Base-by-base conservation (phyloP, 208 protist species). In the Crithidia sp. region DNA sequence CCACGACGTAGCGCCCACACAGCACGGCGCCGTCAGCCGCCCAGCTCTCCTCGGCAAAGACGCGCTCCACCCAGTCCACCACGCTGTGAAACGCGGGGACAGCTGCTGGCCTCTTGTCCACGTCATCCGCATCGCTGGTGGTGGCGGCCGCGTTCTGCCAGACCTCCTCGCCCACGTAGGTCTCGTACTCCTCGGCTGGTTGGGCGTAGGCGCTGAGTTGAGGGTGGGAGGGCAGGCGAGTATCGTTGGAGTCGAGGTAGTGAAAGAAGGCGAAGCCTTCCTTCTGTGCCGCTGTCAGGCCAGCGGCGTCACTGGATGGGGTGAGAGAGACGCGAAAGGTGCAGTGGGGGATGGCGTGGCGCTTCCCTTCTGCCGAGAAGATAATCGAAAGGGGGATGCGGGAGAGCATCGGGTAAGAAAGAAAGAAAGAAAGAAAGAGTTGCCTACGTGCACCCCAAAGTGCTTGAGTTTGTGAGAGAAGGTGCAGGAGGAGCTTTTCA, bases 201-300 rank as follows among this genome's bases (percentile, higher is more conserved):
- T 82, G 71, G 4, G 74, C 60, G 55, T 68, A 64, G 17, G 70
- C 77, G 6, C 74, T 64, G 7, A 95, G 56, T 8, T 69, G 43
- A 0, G 82, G 74, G 70, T 95, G 90, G 8, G 67, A 56, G 16
- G 90, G 90, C 19, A 95, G 71, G 2, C 90, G 86, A 8, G 87
- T 95, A 72, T 96, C 92, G 49, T 95, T 79, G 0, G 90, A 95
- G 55, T 82, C 70, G 5, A 96, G 79, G 60, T 96, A 95, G 10
- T 59, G 59, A 14, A 93, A 82, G 71, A 96, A 95, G 14, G 77
- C 69, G 36, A 74, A 2, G 47, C 61, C 53, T 47, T 79, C 74
- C 47, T 52, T 68, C 47, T 17, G 41, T 55, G 19, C 37, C 39
- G n/a, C 36, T 28, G 54, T 53, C 37, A 41, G 37, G 8, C 57